Percentiles rank a stretch among this genome's conserved stretches.
phyloP scores from a whole-genome alignment of 2,329 filamentous ascomycete genomes.

The Aureobasidium subglaciale region DNA sequence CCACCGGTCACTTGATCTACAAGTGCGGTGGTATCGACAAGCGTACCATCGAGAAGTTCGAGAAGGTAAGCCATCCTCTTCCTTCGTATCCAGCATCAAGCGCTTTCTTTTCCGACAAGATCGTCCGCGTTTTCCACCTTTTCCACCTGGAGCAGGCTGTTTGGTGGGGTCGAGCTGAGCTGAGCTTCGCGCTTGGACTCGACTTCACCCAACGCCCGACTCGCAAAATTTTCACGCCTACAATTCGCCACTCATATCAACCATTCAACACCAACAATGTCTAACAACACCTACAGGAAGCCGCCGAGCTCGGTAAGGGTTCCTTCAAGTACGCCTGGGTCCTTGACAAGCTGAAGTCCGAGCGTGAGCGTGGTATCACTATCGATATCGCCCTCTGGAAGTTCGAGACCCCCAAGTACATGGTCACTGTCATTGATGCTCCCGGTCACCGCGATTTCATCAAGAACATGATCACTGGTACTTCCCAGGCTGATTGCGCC shows the following conservation, averaged over 20 bases:
- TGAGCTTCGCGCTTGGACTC: constrained; percentile 17
- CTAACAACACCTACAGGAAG: constrained; percentile 59
- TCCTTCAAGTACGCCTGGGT: constrained; percentile 99
- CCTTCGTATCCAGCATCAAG: constrained; percentile 14
- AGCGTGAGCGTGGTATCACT: constrained; percentile 99
- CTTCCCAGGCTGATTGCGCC: constrained; percentile 98
- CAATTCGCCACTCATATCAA: constrained; percentile 22
- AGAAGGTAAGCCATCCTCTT: constrained; percentile 65
- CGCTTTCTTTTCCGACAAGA: not conserved
- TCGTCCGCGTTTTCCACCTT: not conserved
- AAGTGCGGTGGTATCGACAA: constrained; percentile 99
- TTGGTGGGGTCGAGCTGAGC: constrained; percentile 18
- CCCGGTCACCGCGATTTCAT: constrained; percentile 99
- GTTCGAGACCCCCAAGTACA: constrained; percentile 98
- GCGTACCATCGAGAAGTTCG: constrained; percentile 99
- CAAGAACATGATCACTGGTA: constrained; percentile 99
- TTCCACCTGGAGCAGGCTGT: constrained; percentile 15
- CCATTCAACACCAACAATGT: constrained; percentile 1
- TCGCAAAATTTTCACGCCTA: constrained; percentile 17
- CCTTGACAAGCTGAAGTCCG: constrained; percentile 99
- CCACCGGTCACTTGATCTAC: constrained; percentile 94
- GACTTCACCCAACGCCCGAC: not conserved
- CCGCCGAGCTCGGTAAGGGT: constrained; percentile 98
- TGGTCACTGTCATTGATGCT: constrained; percentile 94
- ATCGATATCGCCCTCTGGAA: constrained; percentile 99